Evolutionary conservation across 345 rosid species (phyloP).

Genomic region (Euphorbia lathyris): DNA sequence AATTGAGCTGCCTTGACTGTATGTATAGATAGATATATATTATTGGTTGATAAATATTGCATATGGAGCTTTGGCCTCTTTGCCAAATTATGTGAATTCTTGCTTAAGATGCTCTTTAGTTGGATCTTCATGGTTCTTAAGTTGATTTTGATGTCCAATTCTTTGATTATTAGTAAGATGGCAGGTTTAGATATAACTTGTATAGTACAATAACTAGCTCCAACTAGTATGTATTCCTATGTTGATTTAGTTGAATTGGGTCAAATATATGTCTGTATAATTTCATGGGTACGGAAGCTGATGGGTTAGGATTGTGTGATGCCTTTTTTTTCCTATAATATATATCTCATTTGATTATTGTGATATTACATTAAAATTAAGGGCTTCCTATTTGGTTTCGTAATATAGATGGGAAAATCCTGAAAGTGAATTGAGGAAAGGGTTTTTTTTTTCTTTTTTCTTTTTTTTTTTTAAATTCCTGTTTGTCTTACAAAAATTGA

Average conservation of each 20-base stretch:
- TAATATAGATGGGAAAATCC: conserved; percentile 17
- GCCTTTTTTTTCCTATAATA: not conserved
- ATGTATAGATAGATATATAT: not conserved
- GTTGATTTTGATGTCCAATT: not conserved
- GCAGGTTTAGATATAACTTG: not conserved
- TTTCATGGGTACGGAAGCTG: not conserved
- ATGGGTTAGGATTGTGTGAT: not conserved
- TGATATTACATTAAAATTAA: not conserved
- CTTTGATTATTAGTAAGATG: not conserved
- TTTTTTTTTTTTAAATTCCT: too few species aligned
- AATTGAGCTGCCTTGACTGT: not conserved
- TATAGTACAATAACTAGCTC: not conserved
- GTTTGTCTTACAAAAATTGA: conserved; percentile 42
- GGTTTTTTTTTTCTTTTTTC: conserved; percentile 25
- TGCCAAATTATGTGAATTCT: not conserved
- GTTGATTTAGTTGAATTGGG: not conserved
- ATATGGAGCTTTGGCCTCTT: not conserved
- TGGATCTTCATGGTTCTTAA: not conserved
- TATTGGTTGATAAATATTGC: not conserved
- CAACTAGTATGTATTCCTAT: not conserved
- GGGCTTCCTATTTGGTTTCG: conserved; percentile 12
- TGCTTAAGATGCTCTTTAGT: not conserved
- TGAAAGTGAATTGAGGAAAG: conserved; percentile 11
- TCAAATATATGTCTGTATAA: not conserved
- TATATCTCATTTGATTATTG: not conserved